Percentiles rank a stretch among this genome's conserved stretches.
Evolutionary conservation across 2,329 filamentous ascomycete genomes (phyloP).

Genomic region (Arachnopeziza araneosa): DNA sequence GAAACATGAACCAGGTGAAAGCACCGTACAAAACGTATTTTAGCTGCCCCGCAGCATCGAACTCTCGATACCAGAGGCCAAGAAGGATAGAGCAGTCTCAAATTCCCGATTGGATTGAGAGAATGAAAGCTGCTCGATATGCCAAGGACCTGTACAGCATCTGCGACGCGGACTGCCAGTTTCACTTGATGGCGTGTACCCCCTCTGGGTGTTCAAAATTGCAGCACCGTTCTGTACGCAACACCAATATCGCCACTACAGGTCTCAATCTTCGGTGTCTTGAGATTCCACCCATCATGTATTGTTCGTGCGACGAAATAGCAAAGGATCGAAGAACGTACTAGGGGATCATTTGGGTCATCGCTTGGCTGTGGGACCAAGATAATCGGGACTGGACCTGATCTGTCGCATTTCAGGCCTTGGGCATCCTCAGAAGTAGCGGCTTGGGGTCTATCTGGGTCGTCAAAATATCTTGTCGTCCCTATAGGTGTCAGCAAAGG

Average conservation of each 20-base stretch:
- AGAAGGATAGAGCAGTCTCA: background rate
- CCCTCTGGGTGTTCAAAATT: background rate
- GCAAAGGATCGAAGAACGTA: conserved; percentile 31
- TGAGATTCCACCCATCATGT: background rate
- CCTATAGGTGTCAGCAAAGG: conserved; percentile 33
- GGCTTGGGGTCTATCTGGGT: conserved; percentile 43
- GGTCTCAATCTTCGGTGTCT: too few relatives aligned
- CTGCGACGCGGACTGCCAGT: background rate
- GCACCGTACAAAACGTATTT: too few relatives aligned
- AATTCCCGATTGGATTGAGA: background rate
- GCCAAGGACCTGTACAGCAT: background rate
- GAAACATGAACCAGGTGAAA: too few relatives aligned
- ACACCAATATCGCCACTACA: too few relatives aligned
- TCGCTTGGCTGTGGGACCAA: conserved; percentile 87
- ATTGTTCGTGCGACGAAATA: background rate
- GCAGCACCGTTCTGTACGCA: background rate
- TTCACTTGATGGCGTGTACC: background rate
- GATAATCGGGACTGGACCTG: conserved; percentile 63
- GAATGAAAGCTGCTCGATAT: background rate
- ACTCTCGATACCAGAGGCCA: background rate
- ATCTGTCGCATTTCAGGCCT: conserved; percentile 66
- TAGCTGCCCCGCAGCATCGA: too few relatives aligned
- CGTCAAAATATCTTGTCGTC: conserved; percentile 60
- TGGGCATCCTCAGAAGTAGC: conserved; percentile 33
- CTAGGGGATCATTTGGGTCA: conserved; percentile 83